Evolutionary conservation across 805 yeast species (phyloP).

Genomic region (Huiozyma naganishii): DNA sequence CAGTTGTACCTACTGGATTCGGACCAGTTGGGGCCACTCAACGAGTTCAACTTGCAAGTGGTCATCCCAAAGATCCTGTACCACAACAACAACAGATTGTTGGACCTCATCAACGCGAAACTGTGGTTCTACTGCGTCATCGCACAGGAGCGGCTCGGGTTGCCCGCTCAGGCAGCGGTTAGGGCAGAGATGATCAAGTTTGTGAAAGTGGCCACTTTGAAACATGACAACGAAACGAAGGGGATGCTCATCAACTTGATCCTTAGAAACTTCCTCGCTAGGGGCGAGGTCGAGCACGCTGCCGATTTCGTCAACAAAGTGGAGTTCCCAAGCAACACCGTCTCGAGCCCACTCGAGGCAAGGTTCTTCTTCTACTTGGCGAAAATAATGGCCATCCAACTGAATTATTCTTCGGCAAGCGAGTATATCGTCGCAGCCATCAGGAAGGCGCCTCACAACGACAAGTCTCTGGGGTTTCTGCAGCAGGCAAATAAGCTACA

Average conservation of each 20-base stretch:
- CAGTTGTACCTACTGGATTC: constrained; percentile 68
- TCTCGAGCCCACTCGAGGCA: constrained; percentile 80
- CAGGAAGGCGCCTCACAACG: constrained; percentile 90
- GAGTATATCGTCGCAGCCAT: constrained; percentile 90
- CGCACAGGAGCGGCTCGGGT: constrained; percentile 48
- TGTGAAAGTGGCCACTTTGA: constrained; percentile 77
- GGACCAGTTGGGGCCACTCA: constrained; percentile 38
- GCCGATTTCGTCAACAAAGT: constrained; percentile 81
- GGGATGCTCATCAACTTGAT: constrained; percentile 80
- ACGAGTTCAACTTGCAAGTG: constrained; percentile 42
- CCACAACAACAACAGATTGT: constrained; percentile 64
- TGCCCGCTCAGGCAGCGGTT: background rate
- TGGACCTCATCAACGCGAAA: constrained; percentile 81
- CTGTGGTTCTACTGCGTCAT: constrained; percentile 86
- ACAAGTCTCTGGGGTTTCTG: constrained; percentile 72
- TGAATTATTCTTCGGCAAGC: constrained; percentile 83
- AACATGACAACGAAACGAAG: constrained; percentile 87
- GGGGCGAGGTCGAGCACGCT: constrained; percentile 80
- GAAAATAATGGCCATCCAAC: constrained; percentile 82
- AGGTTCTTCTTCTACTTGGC: constrained; percentile 87
- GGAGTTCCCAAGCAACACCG: constrained; percentile 67
- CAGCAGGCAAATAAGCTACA: constrained; percentile 84
- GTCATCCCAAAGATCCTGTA: constrained; percentile 40
- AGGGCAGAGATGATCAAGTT: constrained; percentile 63
- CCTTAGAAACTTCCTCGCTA: constrained; percentile 64